A percentile compares a stretch with the other conserved stretches of the same genome.
phyloP scores from a whole-genome alignment of 2,329 filamentous ascomycete species.

The Helotiales sp. region DNA sequence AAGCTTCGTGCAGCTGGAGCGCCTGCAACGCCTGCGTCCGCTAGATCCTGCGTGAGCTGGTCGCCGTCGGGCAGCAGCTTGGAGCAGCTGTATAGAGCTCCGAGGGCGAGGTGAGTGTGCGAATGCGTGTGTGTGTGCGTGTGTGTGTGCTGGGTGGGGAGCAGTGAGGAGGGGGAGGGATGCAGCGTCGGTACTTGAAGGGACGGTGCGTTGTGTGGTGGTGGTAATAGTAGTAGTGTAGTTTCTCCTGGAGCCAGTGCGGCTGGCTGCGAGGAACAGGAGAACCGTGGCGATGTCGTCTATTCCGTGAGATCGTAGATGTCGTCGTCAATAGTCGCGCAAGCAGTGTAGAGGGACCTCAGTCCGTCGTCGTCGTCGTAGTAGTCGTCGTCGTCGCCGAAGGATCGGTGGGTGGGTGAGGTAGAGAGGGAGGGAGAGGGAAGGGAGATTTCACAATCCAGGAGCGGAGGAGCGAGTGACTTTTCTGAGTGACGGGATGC shows the following conservation, averaged over 20 bases:
- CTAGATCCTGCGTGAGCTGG: conserved; percentile 22
- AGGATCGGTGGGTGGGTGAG: neutral
- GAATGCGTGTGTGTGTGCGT: too few species aligned
- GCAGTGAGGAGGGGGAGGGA: conserved; percentile 3
- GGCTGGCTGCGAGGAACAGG: conserved; percentile 11
- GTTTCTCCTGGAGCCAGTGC: neutral
- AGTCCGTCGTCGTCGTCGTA: neutral
- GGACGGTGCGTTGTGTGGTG: neutral
- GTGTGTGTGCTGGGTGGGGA: conserved; percentile 5
- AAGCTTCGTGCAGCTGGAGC: conserved; percentile 32
- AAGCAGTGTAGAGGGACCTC: neutral
- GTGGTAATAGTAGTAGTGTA: neutral
- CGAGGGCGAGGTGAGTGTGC: conserved; percentile 8
- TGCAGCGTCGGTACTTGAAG: conserved; percentile 28
- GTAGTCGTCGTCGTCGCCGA: conserved; percentile 7
- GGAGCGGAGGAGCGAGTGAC: neutral
- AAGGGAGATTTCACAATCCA: neutral
- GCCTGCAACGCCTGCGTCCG: conserved; percentile 17
- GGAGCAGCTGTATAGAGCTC: conserved; percentile 17
- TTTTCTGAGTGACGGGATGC: neutral
- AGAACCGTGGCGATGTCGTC: conserved; percentile 4
- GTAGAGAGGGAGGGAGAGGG: neutral
- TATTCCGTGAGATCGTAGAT: neutral
- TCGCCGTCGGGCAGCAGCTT: conserved; percentile 16
- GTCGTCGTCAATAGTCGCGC: neutral